Evolutionary conservation across 2,329 filamentous ascomycete species (phyloP), one percentile per base, ranked within the genome.

Genomic region (Clarireedia paspali): DNA sequence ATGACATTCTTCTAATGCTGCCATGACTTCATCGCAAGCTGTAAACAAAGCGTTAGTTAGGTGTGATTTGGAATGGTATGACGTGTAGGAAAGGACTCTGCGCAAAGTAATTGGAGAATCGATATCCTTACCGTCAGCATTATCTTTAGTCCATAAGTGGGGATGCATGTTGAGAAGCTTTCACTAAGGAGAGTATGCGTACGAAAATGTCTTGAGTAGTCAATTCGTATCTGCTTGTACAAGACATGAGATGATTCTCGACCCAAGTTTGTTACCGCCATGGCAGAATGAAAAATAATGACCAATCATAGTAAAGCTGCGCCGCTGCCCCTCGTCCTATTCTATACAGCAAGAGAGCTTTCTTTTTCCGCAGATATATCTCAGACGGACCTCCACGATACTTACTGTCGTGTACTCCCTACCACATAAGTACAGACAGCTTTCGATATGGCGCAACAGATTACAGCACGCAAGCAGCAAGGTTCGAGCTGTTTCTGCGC

Each of bases 11-110:
- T 97, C 94, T 64, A 99, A 89, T 48, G 89, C 88, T 50, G 79
- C 85, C 84, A 97, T 96, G 71, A 99, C 83, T 64, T 95, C 91
- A 72, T 92, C 89, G 80, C 94, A 99, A 68, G 87, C 94, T 99
- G 67, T 57, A 47, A 60, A 61, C 57, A 46, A 60, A 60, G 52
- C 50, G 51, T 62, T 61, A 65, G 56, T n/a, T 10, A 50, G 56
- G 14, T 10, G 42, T 27, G 20, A 27, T 30, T 45, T 15, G 10
- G 44, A 55, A 34, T 38, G 53, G 17, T 45, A 9, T 17, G 27
- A 50, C 50, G 20, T 24, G 38, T 44, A n/a, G 27, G 20, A 59
- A 20, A 20, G 2, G 53, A 46, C 36, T 20, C 40, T 49, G 14
- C 40, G 12, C 36, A 36, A 45, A 10, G 9, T 27, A 46, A 23